A percentile compares a stretch with the other conserved stretches of the same genome.
phyloP scores from a whole-genome alignment of 2,329 filamentous ascomycete genomes.

The Botrytis tulipae region DNA sequence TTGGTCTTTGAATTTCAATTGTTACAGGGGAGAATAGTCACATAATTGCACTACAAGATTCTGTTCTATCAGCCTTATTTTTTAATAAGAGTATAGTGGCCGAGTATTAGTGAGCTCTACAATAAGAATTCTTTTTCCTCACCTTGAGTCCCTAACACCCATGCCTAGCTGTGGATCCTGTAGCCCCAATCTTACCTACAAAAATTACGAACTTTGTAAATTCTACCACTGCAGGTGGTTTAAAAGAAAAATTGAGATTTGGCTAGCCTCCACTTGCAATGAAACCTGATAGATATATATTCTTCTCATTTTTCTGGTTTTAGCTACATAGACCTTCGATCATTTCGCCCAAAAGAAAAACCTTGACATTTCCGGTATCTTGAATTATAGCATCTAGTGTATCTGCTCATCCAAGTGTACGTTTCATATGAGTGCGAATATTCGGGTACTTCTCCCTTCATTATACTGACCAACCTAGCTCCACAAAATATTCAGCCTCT shows the following conservation, averaged over 20 bases:
- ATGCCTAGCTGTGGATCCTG: neutral
- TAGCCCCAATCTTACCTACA: neutral
- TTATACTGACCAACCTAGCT: neutral
- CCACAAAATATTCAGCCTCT: constrained; percentile 41
- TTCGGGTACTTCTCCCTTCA: too few species aligned
- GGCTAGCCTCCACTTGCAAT: neutral
- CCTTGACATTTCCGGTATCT: neutral
- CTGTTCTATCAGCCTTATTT: neutral
- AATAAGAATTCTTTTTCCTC: neutral
- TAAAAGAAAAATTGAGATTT: neutral
- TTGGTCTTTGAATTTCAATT: neutral
- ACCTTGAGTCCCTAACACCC: neutral
- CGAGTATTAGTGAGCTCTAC: neutral
- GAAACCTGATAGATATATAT: neutral
- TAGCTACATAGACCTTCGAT: neutral
- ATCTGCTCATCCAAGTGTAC: neutral
- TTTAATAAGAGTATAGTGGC: neutral
- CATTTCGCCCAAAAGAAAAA: neutral
- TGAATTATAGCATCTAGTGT: neutral
- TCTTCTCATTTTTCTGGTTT: neutral
- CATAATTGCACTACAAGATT: neutral
- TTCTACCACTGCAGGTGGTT: neutral
- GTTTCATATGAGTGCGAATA: neutral
- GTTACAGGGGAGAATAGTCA: neutral
- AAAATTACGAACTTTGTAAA: neutral